Evolutionary conservation across 2,329 filamentous ascomycete species (phyloP).

Genomic region (Ilyonectria robusta): DNA sequence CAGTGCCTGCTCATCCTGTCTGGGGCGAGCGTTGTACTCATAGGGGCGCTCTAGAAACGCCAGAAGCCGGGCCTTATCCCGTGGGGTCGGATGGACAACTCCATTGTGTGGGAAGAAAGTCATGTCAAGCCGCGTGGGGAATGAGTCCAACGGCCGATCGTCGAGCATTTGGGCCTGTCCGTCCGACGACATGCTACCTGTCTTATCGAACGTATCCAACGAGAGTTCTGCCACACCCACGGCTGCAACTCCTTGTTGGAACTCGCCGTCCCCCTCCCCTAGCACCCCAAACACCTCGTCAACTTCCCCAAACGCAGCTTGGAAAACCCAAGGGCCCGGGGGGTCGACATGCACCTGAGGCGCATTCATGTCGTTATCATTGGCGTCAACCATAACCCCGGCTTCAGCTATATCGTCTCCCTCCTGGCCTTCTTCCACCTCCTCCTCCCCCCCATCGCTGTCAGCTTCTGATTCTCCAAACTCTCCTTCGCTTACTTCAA

Average conservation of each 20-base stretch:
- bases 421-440: slow-evolving; percentile 33
- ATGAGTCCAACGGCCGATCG: neutral
- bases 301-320: slow-evolving; percentile 6
- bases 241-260: slow-evolving; percentile 1
- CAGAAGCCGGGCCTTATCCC: slow-evolving; percentile 31
- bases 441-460: slow-evolving; percentile 37
- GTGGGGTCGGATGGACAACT: slow-evolving; percentile 34
- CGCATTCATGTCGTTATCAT: slow-evolving; percentile 34
- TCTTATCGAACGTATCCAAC: neutral
- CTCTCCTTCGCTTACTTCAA: slow-evolving; percentile 32
- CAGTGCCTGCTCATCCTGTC: slow-evolving; percentile 24
- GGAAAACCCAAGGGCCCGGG: neutral
- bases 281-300: neutral
- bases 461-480: slow-evolving; percentile 39
- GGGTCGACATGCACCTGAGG: neutral
- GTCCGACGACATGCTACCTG: neutral
- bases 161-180: neutral
- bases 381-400: slow-evolving; percentile 36
- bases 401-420: slow-evolving; percentile 36
- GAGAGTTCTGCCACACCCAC: neutral
- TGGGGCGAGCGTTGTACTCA: slow-evolving; percentile 35
- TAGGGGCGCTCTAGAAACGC: slow-evolving; percentile 39
- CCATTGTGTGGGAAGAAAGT: slow-evolving; percentile 55
- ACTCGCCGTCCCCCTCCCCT: neutral
- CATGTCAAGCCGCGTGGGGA: slow-evolving; percentile 48